These are phyloP conservation scores for Ilex paraguariensis DNA, from an alignment of 305 asterid species.

Conservation along the genomic window DNA sequence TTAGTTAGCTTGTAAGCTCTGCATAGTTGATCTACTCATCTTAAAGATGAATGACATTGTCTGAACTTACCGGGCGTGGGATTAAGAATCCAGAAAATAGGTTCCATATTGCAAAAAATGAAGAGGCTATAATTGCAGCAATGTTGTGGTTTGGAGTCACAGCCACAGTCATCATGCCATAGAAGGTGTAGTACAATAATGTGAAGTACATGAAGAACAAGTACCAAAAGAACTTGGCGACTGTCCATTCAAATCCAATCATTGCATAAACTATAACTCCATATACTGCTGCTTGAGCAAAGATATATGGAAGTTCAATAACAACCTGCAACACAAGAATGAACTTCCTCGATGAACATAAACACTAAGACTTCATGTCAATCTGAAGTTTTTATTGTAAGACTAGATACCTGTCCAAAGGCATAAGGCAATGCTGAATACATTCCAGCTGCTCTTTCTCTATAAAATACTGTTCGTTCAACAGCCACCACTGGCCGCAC, in stretches of 20 bases:
- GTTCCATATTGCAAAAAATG: not conserved
- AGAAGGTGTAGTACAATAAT: not conserved
- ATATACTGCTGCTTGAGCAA: not conserved
- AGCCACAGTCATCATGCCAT: slow-evolving; percentile 9
- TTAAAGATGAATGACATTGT: not conserved
- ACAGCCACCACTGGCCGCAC: slow-evolving; percentile 5
- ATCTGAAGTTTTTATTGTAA: too few relatives aligned
- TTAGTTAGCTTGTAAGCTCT: not conserved
- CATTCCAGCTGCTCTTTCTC: slow-evolving; percentile 7
- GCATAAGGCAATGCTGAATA: slow-evolving; percentile 8
- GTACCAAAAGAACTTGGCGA: slow-evolving; percentile 4
- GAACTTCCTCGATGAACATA: not conserved
- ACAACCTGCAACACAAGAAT: not conserved
- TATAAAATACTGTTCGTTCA: slow-evolving; percentile 4
- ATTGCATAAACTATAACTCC: slow-evolving; percentile 4
- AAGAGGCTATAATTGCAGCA: not conserved
- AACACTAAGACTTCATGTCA: not conserved
- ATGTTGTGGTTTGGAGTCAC: slow-evolving; percentile 3
- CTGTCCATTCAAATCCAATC: slow-evolving; percentile 8
- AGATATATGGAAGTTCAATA: slow-evolving; percentile 2
- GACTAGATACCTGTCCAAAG: not conserved
- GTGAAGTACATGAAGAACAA: slow-evolving; percentile 3
- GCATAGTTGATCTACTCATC: not conserved
- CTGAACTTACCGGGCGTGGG: slow-evolving; percentile 3
- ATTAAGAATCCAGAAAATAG: slow-evolving; percentile 2